Percentiles rank a stretch among this genome's conserved stretches.
phyloP scores from a whole-genome alignment of 2,329 filamentous ascomycete genomes.

The Ceratocystis smalleyi region DNA sequence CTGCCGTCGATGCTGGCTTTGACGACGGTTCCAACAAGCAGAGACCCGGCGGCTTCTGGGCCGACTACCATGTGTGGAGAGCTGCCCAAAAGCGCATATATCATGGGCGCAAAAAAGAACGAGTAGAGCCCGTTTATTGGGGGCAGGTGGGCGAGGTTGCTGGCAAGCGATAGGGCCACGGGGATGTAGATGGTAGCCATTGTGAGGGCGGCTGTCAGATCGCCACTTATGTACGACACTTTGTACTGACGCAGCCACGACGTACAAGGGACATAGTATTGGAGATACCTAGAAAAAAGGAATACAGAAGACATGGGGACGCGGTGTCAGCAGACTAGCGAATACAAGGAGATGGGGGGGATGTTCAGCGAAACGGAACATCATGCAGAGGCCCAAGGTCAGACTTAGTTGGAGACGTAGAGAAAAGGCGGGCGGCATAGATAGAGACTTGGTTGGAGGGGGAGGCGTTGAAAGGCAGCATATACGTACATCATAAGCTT shows the following conservation, averaged over 20 bases:
- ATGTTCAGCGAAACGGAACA: too few relatives aligned
- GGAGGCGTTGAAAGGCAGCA: neutral
- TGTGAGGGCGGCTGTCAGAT: slow-evolving; percentile 78
- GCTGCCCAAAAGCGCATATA: slow-evolving; percentile 83
- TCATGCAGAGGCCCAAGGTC: too few relatives aligned
- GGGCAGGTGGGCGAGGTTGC: slow-evolving; percentile 82
- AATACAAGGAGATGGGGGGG: neutral
- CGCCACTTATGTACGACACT: slow-evolving; percentile 66
- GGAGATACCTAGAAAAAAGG: slow-evolving; percentile 50
- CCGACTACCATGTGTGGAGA: slow-evolving; percentile 89
- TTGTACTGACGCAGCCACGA: slow-evolving; percentile 84
- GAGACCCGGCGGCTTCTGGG: slow-evolving; percentile 82
- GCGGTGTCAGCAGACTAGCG: neutral
- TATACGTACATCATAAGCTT: slow-evolving; percentile 9
- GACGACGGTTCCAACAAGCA: slow-evolving; percentile 77
- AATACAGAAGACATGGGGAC: neutral
- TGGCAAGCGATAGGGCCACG: slow-evolving; percentile 85
- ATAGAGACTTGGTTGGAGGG: neutral
- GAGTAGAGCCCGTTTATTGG: slow-evolving; percentile 88
- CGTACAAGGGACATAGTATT: slow-evolving; percentile 83
- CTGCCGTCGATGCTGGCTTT: slow-evolving; percentile 59
- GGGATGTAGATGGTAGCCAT: slow-evolving; percentile 97
- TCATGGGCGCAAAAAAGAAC: slow-evolving; percentile 80
- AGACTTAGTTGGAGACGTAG: neutral
- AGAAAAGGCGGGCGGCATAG: neutral